Evolutionary conservation across 2,329 filamentous ascomycete genomes (phyloP).

Genomic region (Nannizziopsis arthrosporioides): DNA sequence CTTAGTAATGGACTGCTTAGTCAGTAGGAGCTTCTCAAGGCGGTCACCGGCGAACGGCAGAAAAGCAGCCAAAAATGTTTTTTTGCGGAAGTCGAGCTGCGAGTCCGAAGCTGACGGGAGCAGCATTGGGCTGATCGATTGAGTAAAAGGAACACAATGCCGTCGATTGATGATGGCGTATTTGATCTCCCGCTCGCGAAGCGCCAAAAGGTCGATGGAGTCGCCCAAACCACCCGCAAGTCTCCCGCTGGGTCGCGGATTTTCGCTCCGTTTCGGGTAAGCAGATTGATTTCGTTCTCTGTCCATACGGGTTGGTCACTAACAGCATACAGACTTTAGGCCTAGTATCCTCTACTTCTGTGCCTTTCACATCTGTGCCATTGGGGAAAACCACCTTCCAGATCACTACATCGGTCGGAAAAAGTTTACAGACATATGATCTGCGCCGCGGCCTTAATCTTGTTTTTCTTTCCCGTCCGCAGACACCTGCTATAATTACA

Average conservation of each 20-base stretch:
- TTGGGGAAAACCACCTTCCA: constrained; percentile 93
- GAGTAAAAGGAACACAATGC: constrained; percentile 37
- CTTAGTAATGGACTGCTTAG: not conserved
- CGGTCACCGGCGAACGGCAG: not conserved
- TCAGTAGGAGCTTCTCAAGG: too few species aligned
- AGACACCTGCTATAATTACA: constrained; percentile 75
- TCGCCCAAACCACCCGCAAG: constrained; percentile 28
- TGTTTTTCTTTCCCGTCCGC: constrained; percentile 82
- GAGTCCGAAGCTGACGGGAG: not conserved
- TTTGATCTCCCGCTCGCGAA: constrained; percentile 57
- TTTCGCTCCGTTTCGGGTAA: constrained; percentile 85
- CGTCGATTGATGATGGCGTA: constrained; percentile 39
- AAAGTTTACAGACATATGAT: constrained; percentile 90
- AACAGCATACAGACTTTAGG: constrained; percentile 60
- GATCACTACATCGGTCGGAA: constrained; percentile 87
- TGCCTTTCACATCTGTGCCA: constrained; percentile 81
- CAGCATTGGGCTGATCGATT: too few species aligned
- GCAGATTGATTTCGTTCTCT: constrained; percentile 22
- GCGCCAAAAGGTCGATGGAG: constrained; percentile 52
- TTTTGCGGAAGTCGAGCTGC: not conserved
- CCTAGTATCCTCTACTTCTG: constrained; percentile 76
- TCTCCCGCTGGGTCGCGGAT: constrained; percentile 53
- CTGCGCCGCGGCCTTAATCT: constrained; percentile 79
- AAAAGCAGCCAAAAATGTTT: not conserved
- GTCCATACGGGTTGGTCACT: constrained; percentile 1